These are phyloP conservation scores for Comarum palustre DNA, from an alignment of 306 rosid genomes.

Conservation along the genomic window DNA sequence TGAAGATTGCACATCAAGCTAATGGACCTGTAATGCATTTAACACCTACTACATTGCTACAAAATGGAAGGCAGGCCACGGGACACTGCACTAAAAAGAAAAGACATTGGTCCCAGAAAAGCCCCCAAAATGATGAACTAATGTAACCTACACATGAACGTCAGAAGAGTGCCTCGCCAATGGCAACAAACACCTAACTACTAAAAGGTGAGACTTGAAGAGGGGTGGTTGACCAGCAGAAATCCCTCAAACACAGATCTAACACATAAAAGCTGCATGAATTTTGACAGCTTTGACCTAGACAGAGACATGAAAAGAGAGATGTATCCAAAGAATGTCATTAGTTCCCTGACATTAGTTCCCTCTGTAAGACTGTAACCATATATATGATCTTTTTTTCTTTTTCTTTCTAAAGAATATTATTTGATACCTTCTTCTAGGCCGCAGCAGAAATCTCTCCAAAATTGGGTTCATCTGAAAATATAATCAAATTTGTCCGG, in stretches of 20 bases:
- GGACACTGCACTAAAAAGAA: not conserved
- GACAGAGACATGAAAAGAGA: too few species aligned
- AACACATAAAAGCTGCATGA: too few species aligned
- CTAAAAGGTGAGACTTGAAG: too few species aligned
- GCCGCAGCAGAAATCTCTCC: constrained; percentile 55
- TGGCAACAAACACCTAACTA: too few species aligned
- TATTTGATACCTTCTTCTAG: constrained; percentile 22
- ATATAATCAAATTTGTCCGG: constrained; percentile 27
- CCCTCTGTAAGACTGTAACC: constrained; percentile 61
- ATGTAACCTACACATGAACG: too few species aligned
- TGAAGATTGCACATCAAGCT: not conserved
- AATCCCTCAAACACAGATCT: too few species aligned
- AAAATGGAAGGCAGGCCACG: constrained; percentile 5
- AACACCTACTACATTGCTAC: constrained; percentile 9
- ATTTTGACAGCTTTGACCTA: too few species aligned
- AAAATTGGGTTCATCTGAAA: constrained; percentile 56
- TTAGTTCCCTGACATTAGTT: constrained; percentile 46
- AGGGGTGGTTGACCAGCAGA: too few species aligned
- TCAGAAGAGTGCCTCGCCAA: too few species aligned
- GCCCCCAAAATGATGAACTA: not conserved
- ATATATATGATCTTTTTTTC: constrained; percentile 54
- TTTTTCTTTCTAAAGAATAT: constrained; percentile 27
- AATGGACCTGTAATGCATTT: not conserved
- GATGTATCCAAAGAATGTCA: constrained; percentile 39
- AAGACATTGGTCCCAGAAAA: not conserved